These are phyloP conservation scores for Chloranthus sessilifolius DNA, from an alignment of 164 flowering plant genomes.

Conservation along the genomic window DNA sequence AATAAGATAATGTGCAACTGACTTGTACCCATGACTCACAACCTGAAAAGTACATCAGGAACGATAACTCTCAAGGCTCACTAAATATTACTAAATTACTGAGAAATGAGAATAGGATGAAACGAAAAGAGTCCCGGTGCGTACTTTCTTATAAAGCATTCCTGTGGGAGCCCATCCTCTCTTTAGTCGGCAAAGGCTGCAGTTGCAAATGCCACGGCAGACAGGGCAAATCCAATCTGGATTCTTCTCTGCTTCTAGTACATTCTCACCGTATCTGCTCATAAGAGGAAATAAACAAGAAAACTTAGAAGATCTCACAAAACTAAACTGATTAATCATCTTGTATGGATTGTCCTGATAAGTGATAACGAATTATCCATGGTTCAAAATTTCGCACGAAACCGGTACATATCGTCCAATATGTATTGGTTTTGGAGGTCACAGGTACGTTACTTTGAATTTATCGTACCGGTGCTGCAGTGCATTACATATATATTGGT, in stretches of 20 bases:
- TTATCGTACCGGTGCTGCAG: too few relatives aligned
- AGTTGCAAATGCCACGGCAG: constrained; percentile 96
- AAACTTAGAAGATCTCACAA: not conserved
- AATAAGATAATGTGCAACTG: constrained; percentile 91
- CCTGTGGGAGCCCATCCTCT: constrained; percentile 97
- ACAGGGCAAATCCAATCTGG: constrained; percentile 86
- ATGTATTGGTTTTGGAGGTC: too few relatives aligned
- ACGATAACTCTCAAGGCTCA: not conserved
- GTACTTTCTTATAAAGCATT: constrained; percentile 57
- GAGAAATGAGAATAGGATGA: not conserved
- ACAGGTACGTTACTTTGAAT: too few relatives aligned
- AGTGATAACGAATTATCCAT: too few relatives aligned
- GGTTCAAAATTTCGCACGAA: too few relatives aligned
- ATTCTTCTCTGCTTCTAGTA: constrained; percentile 68
- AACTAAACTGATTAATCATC: not conserved
- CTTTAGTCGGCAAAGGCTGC: constrained; percentile 79
- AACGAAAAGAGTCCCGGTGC: not conserved
- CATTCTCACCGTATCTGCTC: constrained; percentile 92
- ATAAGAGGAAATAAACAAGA: not conserved
- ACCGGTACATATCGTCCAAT: too few relatives aligned
- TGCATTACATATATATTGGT: too few relatives aligned
- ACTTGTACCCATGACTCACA: constrained; percentile 57
- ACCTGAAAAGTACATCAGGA: constrained; percentile 34
- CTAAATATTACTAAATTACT: not conserved
- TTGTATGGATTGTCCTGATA: not conserved